These are phyloP conservation scores for Casaregolazyma lundiana DNA, from an alignment of 1,139 yeast genomes.

Conservation along the genomic window DNA sequence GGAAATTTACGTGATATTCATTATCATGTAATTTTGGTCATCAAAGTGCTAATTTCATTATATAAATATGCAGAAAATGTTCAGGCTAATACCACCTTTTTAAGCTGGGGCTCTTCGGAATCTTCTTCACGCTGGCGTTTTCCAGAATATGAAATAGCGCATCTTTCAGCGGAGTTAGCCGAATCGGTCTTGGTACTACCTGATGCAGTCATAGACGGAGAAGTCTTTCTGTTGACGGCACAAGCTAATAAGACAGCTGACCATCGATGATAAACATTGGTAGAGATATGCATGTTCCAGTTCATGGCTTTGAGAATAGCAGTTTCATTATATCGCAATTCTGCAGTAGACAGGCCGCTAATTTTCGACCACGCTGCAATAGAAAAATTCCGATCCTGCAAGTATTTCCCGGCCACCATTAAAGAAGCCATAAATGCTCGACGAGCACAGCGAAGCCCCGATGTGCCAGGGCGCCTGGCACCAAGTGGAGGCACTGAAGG, in stretches of 20 bases:
- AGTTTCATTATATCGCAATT: constrained; percentile 51
- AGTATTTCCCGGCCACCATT: constrained; percentile 66
- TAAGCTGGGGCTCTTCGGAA: constrained; percentile 1
- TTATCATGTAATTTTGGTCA: too few relatives aligned
- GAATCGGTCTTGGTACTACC: neutral
- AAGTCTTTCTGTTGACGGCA: neutral
- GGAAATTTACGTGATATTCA: too few relatives aligned
- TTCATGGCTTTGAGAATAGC: constrained; percentile 50
- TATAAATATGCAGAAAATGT: neutral
- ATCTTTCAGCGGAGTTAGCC: neutral
- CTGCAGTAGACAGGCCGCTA: constrained; percentile 53
- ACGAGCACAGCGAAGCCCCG: constrained; percentile 47
- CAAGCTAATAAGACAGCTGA: constrained; percentile 25
- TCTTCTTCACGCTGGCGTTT: constrained; percentile 5
- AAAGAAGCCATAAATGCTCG: constrained; percentile 62
- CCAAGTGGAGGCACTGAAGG: constrained; percentile 11
- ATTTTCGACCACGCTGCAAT: constrained; percentile 73
- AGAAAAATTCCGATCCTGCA: constrained; percentile 68
- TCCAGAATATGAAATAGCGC: neutral
- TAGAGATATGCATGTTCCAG: constrained; percentile 52
- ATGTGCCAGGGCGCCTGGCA: constrained; percentile 6
- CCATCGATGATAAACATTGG: constrained; percentile 52
- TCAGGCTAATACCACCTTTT: constrained; percentile 5
- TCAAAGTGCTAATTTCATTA: neutral
- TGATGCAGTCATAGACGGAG: neutral